phyloP scores from a whole-genome alignment of 257 asterid species.

The Salvia splendens region DNA sequence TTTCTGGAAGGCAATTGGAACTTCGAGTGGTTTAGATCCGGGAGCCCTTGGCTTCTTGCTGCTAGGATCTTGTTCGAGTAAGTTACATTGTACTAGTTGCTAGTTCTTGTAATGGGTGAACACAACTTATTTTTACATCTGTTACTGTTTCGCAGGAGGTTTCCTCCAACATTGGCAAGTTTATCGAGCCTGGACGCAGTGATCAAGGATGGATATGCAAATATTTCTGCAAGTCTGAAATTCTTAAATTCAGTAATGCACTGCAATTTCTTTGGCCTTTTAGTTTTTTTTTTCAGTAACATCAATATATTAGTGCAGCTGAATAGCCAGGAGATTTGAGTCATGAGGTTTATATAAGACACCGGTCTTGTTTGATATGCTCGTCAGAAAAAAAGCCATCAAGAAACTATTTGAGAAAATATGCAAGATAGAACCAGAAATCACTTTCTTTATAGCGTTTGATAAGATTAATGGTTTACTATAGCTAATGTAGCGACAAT shows the following conservation, averaged over 20 bases:
- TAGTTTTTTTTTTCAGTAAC: conserved; percentile 9
- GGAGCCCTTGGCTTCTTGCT: conserved; percentile 68
- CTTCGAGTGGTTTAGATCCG: conserved; percentile 75
- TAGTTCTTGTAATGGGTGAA: not conserved
- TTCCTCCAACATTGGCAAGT: conserved; percentile 71
- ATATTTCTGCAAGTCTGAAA: conserved; percentile 62
- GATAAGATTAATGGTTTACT: too few species aligned
- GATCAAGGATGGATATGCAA: conserved; percentile 79
- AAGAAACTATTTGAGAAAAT: too few species aligned
- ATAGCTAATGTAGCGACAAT: too few species aligned
- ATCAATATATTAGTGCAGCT: not conserved
- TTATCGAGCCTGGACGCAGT: conserved; percentile 70
- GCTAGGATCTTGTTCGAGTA: conserved; percentile 69
- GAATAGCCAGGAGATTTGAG: not conserved
- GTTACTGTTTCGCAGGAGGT: conserved; percentile 57
- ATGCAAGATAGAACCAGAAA: too few species aligned
- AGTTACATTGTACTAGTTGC: conserved; percentile 34
- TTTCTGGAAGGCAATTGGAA: conserved; percentile 73
- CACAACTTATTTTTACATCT: not conserved
- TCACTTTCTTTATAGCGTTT: too few species aligned
- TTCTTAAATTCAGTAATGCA: conserved; percentile 65
- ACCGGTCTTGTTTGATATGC: too few species aligned
- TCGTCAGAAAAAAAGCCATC: too few species aligned
- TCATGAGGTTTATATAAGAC: not conserved
- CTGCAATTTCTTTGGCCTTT: conserved; percentile 11